Percentiles rank a stretch among this genome's conserved stretches.
phyloP scores from a whole-genome alignment of 2,329 filamentous ascomycete species.

The Penicillium sp. region DNA sequence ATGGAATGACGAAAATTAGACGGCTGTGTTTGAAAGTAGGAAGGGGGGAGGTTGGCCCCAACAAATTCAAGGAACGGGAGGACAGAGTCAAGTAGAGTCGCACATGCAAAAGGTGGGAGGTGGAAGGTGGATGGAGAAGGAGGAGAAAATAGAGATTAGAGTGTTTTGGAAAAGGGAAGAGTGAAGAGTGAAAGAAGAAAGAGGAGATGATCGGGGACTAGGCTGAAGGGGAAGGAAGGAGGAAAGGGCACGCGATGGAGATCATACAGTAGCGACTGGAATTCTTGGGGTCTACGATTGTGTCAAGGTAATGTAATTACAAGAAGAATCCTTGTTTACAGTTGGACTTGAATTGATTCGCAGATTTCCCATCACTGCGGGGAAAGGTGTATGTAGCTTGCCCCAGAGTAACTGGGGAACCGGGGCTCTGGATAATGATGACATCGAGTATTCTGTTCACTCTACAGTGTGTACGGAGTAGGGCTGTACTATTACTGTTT shows the following conservation, averaged over 20 bases:
- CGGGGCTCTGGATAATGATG: neutral
- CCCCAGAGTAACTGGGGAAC: neutral
- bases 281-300: neutral
- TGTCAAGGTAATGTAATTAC: neutral
- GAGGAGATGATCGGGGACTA: neutral
- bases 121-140: neutral
- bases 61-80: conserved; percentile 4
- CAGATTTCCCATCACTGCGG: conserved; percentile 5
- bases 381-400: conserved; percentile 6
- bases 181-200: neutral
- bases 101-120: neutral
- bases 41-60: conserved; percentile 5
- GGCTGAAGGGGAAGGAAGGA: neutral
- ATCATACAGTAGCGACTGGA: neutral
- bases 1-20: conserved; percentile 5
- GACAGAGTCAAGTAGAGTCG: conserved; percentile 7
- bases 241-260: neutral
- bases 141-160: conserved; percentile 2
- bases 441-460: neutral
- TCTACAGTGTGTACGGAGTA: neutral
- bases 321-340: neutral
- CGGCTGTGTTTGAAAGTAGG: neutral
- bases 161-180: neutral
- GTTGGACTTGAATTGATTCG: conserved; percentile 1
- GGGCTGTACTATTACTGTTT: neutral